Evolutionary conservation across 441 rosid genomes (phyloP).

Genomic region (Brassica balearica): DNA sequence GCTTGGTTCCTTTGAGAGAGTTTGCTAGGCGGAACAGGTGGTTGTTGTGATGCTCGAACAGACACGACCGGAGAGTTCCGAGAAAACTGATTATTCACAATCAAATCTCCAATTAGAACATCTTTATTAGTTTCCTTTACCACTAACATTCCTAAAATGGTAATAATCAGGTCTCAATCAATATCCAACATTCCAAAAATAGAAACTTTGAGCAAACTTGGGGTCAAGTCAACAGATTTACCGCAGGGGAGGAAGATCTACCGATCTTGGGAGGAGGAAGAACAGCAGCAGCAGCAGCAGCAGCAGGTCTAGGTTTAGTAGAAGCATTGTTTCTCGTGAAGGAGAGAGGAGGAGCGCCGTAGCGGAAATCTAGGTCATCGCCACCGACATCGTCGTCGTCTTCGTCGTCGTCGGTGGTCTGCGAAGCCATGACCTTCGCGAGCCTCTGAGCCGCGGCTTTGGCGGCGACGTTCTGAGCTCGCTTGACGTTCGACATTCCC

Average conservation of each 20-base stretch:
- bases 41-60: constrained; percentile 51
- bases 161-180: constrained; percentile 22
- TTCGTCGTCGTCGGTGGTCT: constrained; percentile 64
- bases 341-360: constrained; percentile 84
- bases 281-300: constrained; percentile 35
- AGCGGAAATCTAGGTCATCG: constrained; percentile 76
- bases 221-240: constrained; percentile 37
- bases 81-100: constrained; percentile 46
- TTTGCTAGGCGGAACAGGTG: constrained; percentile 55
- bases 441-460: constrained; percentile 86
- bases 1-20: constrained; percentile 57
- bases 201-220: constrained; percentile 26
- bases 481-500: constrained; percentile 61
- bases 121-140: neutral
- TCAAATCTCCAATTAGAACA: constrained; percentile 12
- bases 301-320: constrained; percentile 33
- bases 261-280: constrained; percentile 50
- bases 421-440: constrained; percentile 89
- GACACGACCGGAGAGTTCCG: constrained; percentile 53
- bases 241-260: constrained; percentile 85
- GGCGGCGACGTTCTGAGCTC: constrained; percentile 78
- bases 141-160: constrained; percentile 21
- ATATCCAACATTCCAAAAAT: constrained; percentile 39
- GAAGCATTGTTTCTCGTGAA: constrained; percentile 54
- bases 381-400: constrained; percentile 55